phyloP scores from a whole-genome alignment of 371 early-diverging fungal species.

The Syncephalastrum racemosum region DNA sequence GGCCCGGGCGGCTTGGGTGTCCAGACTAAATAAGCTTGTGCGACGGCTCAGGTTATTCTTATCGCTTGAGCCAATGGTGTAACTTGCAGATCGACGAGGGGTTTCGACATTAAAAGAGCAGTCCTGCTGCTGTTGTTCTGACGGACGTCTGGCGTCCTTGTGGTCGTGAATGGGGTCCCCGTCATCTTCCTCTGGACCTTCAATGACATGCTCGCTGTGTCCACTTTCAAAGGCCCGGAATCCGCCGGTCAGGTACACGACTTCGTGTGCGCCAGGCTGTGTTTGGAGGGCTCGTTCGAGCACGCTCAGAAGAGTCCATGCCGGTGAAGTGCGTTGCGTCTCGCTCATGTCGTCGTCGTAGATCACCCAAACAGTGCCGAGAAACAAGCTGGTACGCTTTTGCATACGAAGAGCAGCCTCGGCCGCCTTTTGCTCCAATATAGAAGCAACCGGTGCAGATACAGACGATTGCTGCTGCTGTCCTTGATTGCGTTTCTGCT shows the following conservation, averaged over 20 bases:
- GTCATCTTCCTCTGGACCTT: constrained; percentile 13
- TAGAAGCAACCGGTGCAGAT: constrained; percentile 6
- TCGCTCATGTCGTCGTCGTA: constrained; percentile 59
- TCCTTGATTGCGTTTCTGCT: background rate
- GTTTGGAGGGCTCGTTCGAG: constrained; percentile 40
- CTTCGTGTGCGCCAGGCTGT: constrained; percentile 1
- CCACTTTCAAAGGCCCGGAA: constrained; percentile 31
- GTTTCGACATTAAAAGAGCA: background rate
- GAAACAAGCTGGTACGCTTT: background rate
- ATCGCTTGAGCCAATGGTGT: constrained; percentile 38
- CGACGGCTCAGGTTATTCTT: constrained; percentile 25
- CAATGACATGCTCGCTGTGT: constrained; percentile 8
- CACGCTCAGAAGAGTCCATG: constrained; percentile 63
- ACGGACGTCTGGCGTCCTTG: constrained; percentile 2
- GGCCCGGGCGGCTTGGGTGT: constrained; percentile 49
- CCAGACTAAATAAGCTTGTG: constrained; percentile 49
- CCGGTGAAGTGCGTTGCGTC: constrained; percentile 46
- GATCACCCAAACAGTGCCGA: constrained; percentile 40
- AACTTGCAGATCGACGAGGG: constrained; percentile 48
- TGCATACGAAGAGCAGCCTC: constrained; percentile 17
- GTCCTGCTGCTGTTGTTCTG: constrained; percentile 7
- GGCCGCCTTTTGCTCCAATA: constrained; percentile 28
- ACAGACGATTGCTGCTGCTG: constrained; percentile 4
- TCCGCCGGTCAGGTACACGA: constrained; percentile 37
- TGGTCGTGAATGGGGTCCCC: constrained; percentile 6